A percentile compares a stretch with the other conserved stretches of the same genome.
Evolutionary conservation across 176 grass and related monocot species (phyloP).

Genomic region (Carex parvula): DNA sequence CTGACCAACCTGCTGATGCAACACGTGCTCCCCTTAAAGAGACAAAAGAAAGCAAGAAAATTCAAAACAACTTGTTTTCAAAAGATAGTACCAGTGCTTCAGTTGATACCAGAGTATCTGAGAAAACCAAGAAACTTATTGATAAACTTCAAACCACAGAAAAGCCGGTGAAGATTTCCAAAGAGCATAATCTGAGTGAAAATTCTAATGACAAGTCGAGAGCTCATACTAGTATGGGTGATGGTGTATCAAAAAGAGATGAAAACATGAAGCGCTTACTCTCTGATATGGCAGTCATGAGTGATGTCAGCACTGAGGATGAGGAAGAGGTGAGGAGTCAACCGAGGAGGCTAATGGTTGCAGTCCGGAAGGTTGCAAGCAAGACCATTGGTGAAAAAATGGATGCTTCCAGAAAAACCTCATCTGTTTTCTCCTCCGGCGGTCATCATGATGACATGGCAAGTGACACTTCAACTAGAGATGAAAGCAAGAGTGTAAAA

Average conservation of each 20-base stretch:
- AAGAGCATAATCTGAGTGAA: slow-evolving; percentile 32
- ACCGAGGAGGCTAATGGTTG: slow-evolving; percentile 36
- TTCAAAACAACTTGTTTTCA: neutral
- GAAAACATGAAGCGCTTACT: slow-evolving; percentile 36
- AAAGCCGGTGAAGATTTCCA: slow-evolving; percentile 24
- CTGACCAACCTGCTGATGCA: neutral
- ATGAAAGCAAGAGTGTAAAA: slow-evolving; percentile 24
- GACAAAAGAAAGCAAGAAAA: slow-evolving; percentile 11
- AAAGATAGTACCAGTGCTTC: neutral
- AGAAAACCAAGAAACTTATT: neutral
- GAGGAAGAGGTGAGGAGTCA: slow-evolving; percentile 24
- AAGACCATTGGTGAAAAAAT: slow-evolving; percentile 31
- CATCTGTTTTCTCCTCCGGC: slow-evolving; percentile 14
- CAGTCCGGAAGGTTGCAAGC: slow-evolving; percentile 56
- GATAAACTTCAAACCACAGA: slow-evolving; percentile 28
- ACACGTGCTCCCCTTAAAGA: neutral
- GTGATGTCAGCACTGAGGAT: slow-evolving; percentile 49
- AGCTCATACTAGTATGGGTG: neutral
- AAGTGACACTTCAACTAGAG: slow-evolving; percentile 49
- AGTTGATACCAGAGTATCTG: slow-evolving; percentile 1
- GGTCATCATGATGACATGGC: slow-evolving; percentile 34
- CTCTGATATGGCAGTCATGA: slow-evolving; percentile 31
- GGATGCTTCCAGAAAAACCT: slow-evolving; percentile 33
- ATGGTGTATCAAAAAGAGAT: neutral
- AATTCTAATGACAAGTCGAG: slow-evolving; percentile 24